phyloP scores from a whole-genome alignment of 2,329 filamentous ascomycete genomes.

The Dactylellina sp. region DNA sequence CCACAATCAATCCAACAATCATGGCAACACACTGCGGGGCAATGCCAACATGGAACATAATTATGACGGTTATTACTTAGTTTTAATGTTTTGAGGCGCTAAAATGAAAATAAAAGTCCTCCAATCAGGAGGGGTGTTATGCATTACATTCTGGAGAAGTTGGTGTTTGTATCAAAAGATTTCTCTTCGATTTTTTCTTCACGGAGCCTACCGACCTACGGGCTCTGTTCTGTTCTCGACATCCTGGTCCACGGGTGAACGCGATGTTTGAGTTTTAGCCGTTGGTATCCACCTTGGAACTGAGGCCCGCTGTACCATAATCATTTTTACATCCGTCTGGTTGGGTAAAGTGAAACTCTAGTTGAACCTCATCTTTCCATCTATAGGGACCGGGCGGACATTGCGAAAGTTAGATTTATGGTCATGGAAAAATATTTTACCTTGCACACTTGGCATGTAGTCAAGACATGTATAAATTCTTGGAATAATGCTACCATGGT shows the following conservation, averaged over 20 bases:
- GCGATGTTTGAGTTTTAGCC: conserved; percentile 14
- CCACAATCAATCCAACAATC: too few relatives aligned
- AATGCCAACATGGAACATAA: too few relatives aligned
- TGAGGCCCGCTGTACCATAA: conserved; percentile 27
- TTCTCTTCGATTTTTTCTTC: background rate
- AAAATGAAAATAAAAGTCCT: conserved; percentile 35
- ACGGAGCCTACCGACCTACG: background rate
- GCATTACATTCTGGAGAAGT: background rate
- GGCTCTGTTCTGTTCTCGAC: too few relatives aligned
- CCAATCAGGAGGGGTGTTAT: conserved; percentile 32
- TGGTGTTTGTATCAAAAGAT: background rate
- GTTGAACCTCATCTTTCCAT: conserved; percentile 3
- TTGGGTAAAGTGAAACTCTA: conserved; percentile 20
- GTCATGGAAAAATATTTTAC: conserved; percentile 51
- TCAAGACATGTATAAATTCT: too few relatives aligned
- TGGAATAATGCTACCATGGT: too few relatives aligned
- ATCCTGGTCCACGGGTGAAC: too few relatives aligned
- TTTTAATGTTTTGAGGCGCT: too few relatives aligned
- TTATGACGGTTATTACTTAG: too few relatives aligned
- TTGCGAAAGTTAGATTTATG: background rate
- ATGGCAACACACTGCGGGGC: too few relatives aligned
- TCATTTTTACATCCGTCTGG: conserved; percentile 1
- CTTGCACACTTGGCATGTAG: too few relatives aligned
- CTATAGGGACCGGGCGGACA: conserved; percentile 36
- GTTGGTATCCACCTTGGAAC: conserved; percentile 27